These are phyloP conservation scores for Dryas alaskensis DNA, from an alignment of 306 rosid genomes.

Conservation along the genomic window DNA sequence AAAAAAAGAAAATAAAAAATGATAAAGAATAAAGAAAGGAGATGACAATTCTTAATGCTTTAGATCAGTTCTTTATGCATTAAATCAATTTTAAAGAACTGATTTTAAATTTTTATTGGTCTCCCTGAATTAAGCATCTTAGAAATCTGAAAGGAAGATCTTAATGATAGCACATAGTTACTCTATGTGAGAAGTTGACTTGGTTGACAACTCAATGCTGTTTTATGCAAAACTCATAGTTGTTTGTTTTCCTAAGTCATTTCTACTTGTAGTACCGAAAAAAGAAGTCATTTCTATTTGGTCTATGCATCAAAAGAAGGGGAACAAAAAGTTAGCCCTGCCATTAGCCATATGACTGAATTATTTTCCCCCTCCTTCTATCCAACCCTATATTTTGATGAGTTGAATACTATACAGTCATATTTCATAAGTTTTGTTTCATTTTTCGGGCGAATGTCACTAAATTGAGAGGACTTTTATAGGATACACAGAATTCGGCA, in stretches of 20 bases:
- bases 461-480: neutral
- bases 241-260: neutral
- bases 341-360: neutral
- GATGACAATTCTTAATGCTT: too few species aligned
- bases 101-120: neutral
- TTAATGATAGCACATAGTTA: neutral
- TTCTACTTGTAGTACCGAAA: neutral
- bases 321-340: neutral
- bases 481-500: slow-evolving; percentile 3
- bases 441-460: neutral
- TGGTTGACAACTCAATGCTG: neutral
- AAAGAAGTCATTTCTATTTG: neutral
- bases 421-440: neutral
- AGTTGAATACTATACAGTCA: neutral
- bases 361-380: neutral
- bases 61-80: too few species aligned
- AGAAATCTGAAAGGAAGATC: neutral
- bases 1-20: too few species aligned
- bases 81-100: too few species aligned
- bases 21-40: too few species aligned
- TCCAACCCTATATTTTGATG: neutral
- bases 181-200: neutral
- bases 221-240: neutral
- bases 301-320: neutral
- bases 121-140: neutral